Conservation (phyloP, 75 land plant genomes). For the Cupressus sempervirens region DNA sequence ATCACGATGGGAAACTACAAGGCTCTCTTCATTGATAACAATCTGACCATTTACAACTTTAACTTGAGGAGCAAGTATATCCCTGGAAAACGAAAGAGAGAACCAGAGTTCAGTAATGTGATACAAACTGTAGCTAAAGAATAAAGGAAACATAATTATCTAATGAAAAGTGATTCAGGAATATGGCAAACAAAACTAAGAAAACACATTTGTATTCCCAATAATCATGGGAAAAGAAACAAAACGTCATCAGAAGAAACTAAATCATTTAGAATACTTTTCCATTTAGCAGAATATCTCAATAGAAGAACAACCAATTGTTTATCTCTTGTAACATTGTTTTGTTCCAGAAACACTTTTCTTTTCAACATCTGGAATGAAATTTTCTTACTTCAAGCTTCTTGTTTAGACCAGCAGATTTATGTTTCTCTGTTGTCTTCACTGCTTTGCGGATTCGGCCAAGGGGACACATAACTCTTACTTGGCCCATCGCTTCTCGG, state of each 20-base stretch:
- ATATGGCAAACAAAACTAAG: background rate
- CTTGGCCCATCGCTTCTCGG: too few species aligned
- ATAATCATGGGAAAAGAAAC: background rate
- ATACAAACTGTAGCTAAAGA: background rate
- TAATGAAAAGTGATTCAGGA: background rate
- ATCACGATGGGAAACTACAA: conserved; percentile 22
- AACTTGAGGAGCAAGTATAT: conserved; percentile 27
- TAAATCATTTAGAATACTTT: background rate
- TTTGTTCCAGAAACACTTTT: background rate
- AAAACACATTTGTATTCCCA: background rate
- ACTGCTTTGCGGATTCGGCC: too few species aligned
- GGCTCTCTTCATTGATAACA: conserved; percentile 32
- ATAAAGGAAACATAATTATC: background rate
- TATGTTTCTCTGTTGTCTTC: background rate
- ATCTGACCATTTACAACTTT: conserved; percentile 35
- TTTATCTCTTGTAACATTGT: background rate
- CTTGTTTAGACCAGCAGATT: background rate
- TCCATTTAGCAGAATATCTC: background rate
- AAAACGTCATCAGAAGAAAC: background rate
- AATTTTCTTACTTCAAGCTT: background rate
- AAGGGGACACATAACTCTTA: too few species aligned
- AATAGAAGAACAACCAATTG: background rate
- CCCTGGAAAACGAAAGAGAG: conserved; percentile 1
- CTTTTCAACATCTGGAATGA: background rate
- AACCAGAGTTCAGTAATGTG: background rate